phyloP scores from a whole-genome alignment of 2,329 filamentous ascomycete genomes.

The Cladosporium oxysporum region DNA sequence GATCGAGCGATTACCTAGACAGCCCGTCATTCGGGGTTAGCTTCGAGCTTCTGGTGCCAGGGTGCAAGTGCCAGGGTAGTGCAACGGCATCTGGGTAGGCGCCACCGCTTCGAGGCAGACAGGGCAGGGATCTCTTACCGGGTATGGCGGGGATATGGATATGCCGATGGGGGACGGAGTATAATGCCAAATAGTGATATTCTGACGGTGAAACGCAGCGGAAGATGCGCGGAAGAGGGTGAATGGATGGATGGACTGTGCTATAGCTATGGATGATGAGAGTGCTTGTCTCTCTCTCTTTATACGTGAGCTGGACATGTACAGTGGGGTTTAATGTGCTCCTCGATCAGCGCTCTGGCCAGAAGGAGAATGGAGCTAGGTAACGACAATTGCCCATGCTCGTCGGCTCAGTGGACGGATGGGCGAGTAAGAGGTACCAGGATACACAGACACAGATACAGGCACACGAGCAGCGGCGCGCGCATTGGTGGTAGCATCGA shows the following conservation, averaged over 20 bases:
- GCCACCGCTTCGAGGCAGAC: not conserved
- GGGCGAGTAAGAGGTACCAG: not conserved
- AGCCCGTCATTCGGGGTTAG: slow-evolving; percentile 18
- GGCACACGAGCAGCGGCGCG: not conserved
- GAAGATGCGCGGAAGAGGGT: slow-evolving; percentile 7
- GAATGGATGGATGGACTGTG: not conserved
- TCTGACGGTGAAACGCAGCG: not conserved
- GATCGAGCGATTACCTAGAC: slow-evolving; percentile 18
- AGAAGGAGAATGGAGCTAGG: slow-evolving; percentile 4
- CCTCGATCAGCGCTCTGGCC: not conserved
- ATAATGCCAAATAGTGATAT: slow-evolving; percentile 3
- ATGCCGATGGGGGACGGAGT: not conserved
- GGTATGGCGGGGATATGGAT: slow-evolving; percentile 10
- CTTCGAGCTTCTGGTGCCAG: slow-evolving; percentile 5
- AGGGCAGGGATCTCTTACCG: slow-evolving; percentile 18
- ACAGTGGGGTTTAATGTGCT: slow-evolving; percentile 4
- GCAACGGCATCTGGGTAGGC: slow-evolving; percentile 10
- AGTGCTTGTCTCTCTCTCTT: not conserved
- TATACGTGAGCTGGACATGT: slow-evolving; percentile 2
- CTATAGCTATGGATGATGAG: not conserved
- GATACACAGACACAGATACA: not conserved
- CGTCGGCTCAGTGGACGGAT: slow-evolving; percentile 6
- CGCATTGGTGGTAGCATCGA: not conserved
- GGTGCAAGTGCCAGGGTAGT: slow-evolving; percentile 1
- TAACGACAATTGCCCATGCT: slow-evolving; percentile 9